Percentiles rank a stretch among this genome's conserved stretches.
These are phyloP conservation scores for Juncus inflexus DNA, from an alignment of 176 grass and related monocot species.

Conservation along the genomic window DNA sequence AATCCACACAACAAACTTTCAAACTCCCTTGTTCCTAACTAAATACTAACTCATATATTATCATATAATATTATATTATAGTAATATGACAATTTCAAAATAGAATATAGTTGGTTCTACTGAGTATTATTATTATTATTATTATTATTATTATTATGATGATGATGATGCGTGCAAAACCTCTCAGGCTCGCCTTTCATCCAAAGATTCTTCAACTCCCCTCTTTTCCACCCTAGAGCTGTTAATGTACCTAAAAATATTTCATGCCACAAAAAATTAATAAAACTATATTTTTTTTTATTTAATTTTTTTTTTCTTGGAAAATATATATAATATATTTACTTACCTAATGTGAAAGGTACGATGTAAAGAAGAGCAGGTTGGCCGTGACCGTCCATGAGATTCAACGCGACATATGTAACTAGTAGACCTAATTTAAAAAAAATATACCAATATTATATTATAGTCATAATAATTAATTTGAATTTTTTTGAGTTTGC, in stretches of 20 bases:
- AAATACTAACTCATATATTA: no score
- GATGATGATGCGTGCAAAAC: constrained; percentile 47
- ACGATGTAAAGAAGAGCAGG: constrained; percentile 96
- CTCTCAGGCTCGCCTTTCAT: constrained; percentile 72
- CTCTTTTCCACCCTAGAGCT: constrained; percentile 59
- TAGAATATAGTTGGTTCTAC: no score
- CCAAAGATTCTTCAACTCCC: constrained; percentile 82
- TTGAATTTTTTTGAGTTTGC: not conserved
- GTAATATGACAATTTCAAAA: no score
- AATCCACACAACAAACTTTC: no score
- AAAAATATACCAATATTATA: not conserved
- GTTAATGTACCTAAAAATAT: constrained; percentile 59
- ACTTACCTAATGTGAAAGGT: constrained; percentile 89
- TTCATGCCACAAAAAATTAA: not conserved
- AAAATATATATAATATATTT: not conserved
- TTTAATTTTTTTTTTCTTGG: not conserved
- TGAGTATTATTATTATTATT: constrained; percentile 8
- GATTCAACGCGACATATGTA: constrained; percentile 87
- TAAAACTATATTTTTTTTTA: constrained; percentile 1
- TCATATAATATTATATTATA: no score
- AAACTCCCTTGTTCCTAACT: no score
- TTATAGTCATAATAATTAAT: constrained; percentile 4
- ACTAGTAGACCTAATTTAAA: constrained; percentile 60
- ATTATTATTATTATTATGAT: constrained; percentile 8
- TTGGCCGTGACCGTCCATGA: constrained; percentile 96